These are phyloP conservation scores for Vanrija sp. DNA, from an alignment of 1,284 basidiomycete species.

Conservation along the genomic window DNA sequence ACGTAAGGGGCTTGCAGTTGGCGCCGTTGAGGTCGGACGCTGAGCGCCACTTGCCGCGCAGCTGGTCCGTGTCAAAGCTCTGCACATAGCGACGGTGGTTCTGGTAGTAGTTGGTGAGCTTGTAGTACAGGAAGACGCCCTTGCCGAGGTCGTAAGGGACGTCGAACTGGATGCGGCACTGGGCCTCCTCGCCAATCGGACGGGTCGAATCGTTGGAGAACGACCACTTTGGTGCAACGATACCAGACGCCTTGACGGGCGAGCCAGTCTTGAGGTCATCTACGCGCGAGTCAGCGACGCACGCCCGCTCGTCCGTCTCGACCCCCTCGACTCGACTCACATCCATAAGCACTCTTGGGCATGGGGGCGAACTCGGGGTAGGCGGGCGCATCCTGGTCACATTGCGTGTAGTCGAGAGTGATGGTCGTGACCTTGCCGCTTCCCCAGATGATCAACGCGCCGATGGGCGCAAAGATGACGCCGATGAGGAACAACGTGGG, in stretches of 20 bases:
- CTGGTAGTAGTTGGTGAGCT: conserved; percentile 93
- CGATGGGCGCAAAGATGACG: conserved; percentile 92
- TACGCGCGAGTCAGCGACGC: conserved; percentile 14
- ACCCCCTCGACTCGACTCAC: conserved; percentile 50
- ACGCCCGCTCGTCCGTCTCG: background rate
- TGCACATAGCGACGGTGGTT: conserved; percentile 98
- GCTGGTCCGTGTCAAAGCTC: conserved; percentile 78
- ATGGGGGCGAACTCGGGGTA: conserved; percentile 56
- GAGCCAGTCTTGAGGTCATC: conserved; percentile 48
- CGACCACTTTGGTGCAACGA: conserved; percentile 61
- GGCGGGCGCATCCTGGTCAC: conserved; percentile 62
- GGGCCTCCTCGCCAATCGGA: conserved; percentile 53
- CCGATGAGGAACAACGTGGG: conserved; percentile 95
- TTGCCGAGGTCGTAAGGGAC: conserved; percentile 68
- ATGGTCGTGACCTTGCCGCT: conserved; percentile 82
- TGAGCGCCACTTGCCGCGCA: conserved; percentile 62
- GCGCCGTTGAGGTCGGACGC: conserved; percentile 59
- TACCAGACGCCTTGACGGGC: conserved; percentile 56
- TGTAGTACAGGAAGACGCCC: conserved; percentile 92
- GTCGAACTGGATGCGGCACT: conserved; percentile 75
- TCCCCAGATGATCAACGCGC: conserved; percentile 89
- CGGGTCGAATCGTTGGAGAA: conserved; percentile 54
- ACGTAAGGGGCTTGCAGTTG: conserved; percentile 84
- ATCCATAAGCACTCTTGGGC: conserved; percentile 64
- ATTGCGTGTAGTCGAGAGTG: conserved; percentile 91